Conservation (phyloP, 2,329 filamentous ascomycete genomes). For the Ceratocystiopsis minuta region DNA sequence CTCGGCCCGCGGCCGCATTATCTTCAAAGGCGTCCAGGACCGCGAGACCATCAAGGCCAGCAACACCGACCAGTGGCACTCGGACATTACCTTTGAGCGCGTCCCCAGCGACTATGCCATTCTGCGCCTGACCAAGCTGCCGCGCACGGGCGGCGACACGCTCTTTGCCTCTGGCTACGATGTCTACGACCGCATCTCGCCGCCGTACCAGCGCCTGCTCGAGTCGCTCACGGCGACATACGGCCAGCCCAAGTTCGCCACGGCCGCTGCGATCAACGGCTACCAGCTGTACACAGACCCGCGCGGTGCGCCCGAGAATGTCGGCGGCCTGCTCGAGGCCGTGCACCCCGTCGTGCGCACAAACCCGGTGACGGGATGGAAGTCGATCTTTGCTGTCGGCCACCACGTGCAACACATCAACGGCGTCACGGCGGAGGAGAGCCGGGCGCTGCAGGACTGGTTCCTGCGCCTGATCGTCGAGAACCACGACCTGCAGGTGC, state of each 20-base stretch:
- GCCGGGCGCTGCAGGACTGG: conserved; percentile 27
- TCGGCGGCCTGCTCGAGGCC: conserved; percentile 28
- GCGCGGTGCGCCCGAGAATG: conserved; percentile 32
- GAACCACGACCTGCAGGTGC: conserved; percentile 38
- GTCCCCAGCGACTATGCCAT: conserved; percentile 35
- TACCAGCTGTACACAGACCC: conserved; percentile 27
- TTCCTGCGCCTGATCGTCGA: conserved; percentile 31
- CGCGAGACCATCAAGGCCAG: conserved; percentile 14
- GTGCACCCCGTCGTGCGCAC: conserved; percentile 37
- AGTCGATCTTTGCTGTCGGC: conserved; percentile 33
- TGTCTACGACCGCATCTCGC: conserved; percentile 29
- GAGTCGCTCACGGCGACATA: conserved; percentile 38
- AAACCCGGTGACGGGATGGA: conserved; percentile 41
- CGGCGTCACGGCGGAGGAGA: conserved; percentile 29
- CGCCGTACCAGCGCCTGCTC: conserved; percentile 34
- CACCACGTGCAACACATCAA: conserved; percentile 33
- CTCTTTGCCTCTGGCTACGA: conserved; percentile 27
- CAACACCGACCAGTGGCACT: conserved; percentile 26
- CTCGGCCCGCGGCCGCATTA: conserved; percentile 20
- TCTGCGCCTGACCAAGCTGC: conserved; percentile 22
- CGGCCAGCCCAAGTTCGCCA: conserved; percentile 29
- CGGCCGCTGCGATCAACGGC: conserved; percentile 24
- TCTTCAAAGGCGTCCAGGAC: conserved; percentile 13
- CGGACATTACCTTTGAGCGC: conserved; percentile 29
- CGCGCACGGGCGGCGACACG: conserved; percentile 17